A percentile compares a stretch with the other conserved stretches of the same genome.
These are phyloP conservation scores for Naumovozyma baii DNA, from an alignment of 805 yeast species.

Conservation along the genomic window DNA sequence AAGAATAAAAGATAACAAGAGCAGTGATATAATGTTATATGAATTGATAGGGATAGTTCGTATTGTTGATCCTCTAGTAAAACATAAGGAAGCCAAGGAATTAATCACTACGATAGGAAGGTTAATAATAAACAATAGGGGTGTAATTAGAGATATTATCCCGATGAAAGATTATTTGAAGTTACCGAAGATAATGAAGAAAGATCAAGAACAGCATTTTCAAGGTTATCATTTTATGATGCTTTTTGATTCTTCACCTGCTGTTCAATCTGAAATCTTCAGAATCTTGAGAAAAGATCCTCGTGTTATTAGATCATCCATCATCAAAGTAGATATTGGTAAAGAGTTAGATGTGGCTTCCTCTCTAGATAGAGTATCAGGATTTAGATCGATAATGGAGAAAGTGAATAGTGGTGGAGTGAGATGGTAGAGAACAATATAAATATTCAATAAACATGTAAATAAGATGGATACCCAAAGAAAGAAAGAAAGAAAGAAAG, in stretches of 20 bases:
- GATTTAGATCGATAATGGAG: conserved; percentile 21
- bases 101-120: conserved; percentile 63
- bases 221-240: conserved; percentile 83
- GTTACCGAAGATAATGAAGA: conserved; percentile 71
- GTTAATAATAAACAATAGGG: conserved; percentile 78
- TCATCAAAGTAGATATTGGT: conserved; percentile 52
- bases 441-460: background rate
- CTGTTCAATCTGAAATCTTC: conserved; percentile 76
- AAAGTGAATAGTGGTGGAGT: background rate
- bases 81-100: conserved; percentile 55
- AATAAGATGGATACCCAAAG: no score
- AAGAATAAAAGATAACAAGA: background rate
- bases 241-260: conserved; percentile 77
- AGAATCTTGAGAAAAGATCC: conserved; percentile 82
- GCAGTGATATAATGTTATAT: conserved; percentile 54
- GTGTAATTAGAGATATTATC: conserved; percentile 77
- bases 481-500: no score
- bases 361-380: conserved; percentile 41
- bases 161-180: conserved; percentile 63
- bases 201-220: conserved; percentile 81
- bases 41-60: conserved; percentile 88
- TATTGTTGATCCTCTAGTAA: conserved; percentile 47
- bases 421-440: background rate
- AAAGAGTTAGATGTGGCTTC: conserved; percentile 46
- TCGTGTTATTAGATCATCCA: conserved; percentile 71